phyloP scores from a whole-genome alignment of 1,284 basidiomycete genomes.

The Marasmius tenuissimus region DNA sequence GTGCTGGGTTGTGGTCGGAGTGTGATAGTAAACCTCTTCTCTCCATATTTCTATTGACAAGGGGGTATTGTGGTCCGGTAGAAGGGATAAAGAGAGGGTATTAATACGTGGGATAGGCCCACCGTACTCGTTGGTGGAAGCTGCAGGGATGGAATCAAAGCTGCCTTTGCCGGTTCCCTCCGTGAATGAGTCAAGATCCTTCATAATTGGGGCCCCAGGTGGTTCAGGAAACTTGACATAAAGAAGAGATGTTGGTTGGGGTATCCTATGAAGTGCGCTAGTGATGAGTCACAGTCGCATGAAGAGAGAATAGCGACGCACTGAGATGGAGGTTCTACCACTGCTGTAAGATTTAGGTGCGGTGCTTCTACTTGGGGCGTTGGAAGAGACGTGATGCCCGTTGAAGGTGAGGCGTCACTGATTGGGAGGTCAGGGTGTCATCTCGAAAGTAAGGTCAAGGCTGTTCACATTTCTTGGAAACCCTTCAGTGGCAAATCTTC shows the following conservation, averaged over 20 bases:
- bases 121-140: conserved; percentile 33
- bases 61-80: conserved; percentile 16
- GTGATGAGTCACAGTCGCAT: neutral
- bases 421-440: conserved; percentile 5
- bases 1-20: conserved; percentile 14
- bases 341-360: neutral
- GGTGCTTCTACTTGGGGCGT: conserved; percentile 10
- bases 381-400: conserved; percentile 15
- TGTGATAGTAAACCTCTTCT: conserved; percentile 21
- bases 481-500: conserved; percentile 14
- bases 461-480: conserved; percentile 15
- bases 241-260: neutral
- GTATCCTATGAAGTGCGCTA: conserved; percentile 3
- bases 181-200: conserved; percentile 55
- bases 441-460: neutral
- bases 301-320: neutral
- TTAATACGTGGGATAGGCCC: conserved; percentile 21
- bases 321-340: conserved; percentile 5
- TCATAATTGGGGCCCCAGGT: conserved; percentile 45
- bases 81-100: conserved; percentile 25
- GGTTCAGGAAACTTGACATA: conserved; percentile 5
- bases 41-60: conserved; percentile 28
- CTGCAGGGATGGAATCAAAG: conserved; percentile 43
- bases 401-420: conserved; percentile 15
- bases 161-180: conserved; percentile 49